Base-by-base conservation (phyloP, 495 filamentous ascomycete species). In the Penicillium canariense region DNA sequence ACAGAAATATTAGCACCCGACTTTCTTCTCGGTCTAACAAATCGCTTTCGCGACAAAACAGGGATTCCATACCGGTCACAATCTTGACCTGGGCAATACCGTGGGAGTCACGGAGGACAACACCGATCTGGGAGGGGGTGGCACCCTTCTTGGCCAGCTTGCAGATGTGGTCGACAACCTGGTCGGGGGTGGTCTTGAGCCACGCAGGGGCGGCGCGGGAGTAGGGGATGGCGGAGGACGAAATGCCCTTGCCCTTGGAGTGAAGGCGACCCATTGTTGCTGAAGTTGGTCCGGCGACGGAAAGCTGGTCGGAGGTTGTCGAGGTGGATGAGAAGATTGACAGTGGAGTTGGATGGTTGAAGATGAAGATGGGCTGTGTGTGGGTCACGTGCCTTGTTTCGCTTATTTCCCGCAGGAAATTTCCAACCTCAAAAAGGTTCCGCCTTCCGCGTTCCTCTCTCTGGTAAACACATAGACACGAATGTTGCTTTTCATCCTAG, bases 211-310 rank as follows among this genome's bases (percentile, higher is more conserved):
- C 73, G 55, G 84, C 87, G 79, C 95, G 93, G 48, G 89, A 95
- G 86, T 97, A 97, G 57, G 95, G 95, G 78, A 97, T 82, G 64
- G 95, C 90, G 53, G 89, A 95, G 78, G 88, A 78, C 50, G 90
- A 87, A 74, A 97, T 97, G 75, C 95, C 95, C 87, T 99, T 99
- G 80, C 95, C 94, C 68, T 96, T 97, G 83, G 83, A 88, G 89
- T 99, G 95, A 84, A 98, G 86, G 79, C 94, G 87, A 87, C 92
- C 93, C 93, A 96, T 96, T 71, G 71, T 65, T 78, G 66, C 65
- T 58, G 64, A 55, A 51, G 56, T 50, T 70, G 66, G 71, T 70
- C 68, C 46, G 46, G 44, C 44, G 44, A 32, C 44, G 44, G 44
- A 12, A 32, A 30, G 56, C 55, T 70, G 66, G 71, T 70, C 68